Evolutionary conservation across 2,329 filamentous ascomycete genomes (phyloP), one percentile per base, ranked within the genome.

Genomic region (Bipolaris bicolor): DNA sequence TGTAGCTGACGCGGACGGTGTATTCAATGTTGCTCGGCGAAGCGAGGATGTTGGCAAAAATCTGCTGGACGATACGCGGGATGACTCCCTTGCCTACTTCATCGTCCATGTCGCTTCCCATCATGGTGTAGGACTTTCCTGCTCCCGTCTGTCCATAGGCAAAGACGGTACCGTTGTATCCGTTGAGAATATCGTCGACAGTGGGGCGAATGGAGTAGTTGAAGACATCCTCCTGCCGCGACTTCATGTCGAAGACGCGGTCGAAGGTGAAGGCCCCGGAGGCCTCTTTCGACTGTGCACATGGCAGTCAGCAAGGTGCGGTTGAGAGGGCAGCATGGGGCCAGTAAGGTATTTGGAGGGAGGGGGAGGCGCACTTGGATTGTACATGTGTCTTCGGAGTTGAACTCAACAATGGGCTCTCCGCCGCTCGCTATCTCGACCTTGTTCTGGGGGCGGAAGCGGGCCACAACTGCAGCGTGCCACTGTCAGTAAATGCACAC

Each of bases 91-190:
- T 91, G 65, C 89, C 89, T 33, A 89, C 85, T 2, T 91, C 88
- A 77, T 97, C 91, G 73, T 96, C 92, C 80, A 99, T 97, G 78
- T 94, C 93, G 49, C 90, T 90, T 60, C 91, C 91, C 92, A 96
- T 96, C 95, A 99, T 99, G 51, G 95, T 98, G 77, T 96, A 98
- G 20, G 95, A 98, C 83, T 99, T 99, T 83, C 95, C 95, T 11
- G 94, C 93, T 78, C 95, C 95, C 0, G 95, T 99, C 83, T 98
- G 95, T 65, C 95, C 95, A 77, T 99, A 99, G 62, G 95, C 95
- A 72, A 99, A 98, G 67, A 99, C 94, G 13, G 94, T 98, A 75
- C 94, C 95, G 81, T 99, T 99, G 86, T 99, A 99, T 65, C 95
- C 95, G 79, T 98, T 97, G 65, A 99, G 85, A 67, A 99, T 97